Conservation (phyloP, 495 filamentous ascomycete genomes). For the Podospora didyma region DNA sequence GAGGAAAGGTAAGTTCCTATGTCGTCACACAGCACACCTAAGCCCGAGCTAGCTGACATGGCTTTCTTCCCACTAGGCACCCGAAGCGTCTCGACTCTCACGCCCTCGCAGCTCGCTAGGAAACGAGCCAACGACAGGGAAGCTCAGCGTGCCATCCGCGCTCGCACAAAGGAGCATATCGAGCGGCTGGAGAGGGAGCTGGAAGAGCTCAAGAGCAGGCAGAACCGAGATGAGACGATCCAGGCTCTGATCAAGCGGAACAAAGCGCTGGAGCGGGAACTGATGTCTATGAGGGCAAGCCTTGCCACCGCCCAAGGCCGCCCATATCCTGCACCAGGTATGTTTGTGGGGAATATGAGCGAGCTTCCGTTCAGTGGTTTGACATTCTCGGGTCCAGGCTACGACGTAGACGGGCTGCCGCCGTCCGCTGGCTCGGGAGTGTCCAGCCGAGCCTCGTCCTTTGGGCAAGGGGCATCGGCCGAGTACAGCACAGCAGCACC, state of each 20-base stretch:
- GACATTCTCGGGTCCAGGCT: constrained; percentile 13
- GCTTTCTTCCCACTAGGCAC: constrained; percentile 39
- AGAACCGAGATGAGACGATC: constrained; percentile 32
- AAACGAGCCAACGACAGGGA: constrained; percentile 89
- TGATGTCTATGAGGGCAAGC: constrained; percentile 25
- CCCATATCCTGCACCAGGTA: constrained; percentile 20
- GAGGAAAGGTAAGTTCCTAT: constrained; percentile 29
- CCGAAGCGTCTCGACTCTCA: constrained; percentile 68
- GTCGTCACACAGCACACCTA: not conserved
- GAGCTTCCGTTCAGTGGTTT: constrained; percentile 1
- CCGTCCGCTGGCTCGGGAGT: constrained; percentile 9
- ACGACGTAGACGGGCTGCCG: constrained; percentile 13
- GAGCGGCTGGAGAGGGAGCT: constrained; percentile 69
- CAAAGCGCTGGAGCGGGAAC: constrained; percentile 35
- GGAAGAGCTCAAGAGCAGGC: constrained; percentile 46
- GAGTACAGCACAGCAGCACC: constrained; percentile 14
- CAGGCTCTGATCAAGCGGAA: constrained; percentile 33
- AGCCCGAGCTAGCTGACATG: not conserved
- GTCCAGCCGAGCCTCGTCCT: constrained; percentile 13
- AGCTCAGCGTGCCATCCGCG: constrained; percentile 80
- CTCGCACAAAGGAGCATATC: constrained; percentile 78
- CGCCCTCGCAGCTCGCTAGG: constrained; percentile 65
- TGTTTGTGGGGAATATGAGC: not conserved
- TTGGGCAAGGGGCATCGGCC: constrained; percentile 5
- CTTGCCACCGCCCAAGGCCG: constrained; percentile 21